Evolutionary conservation across 1,284 basidiomycete genomes (phyloP).

Genomic region (Austropuccinia psidii): DNA sequence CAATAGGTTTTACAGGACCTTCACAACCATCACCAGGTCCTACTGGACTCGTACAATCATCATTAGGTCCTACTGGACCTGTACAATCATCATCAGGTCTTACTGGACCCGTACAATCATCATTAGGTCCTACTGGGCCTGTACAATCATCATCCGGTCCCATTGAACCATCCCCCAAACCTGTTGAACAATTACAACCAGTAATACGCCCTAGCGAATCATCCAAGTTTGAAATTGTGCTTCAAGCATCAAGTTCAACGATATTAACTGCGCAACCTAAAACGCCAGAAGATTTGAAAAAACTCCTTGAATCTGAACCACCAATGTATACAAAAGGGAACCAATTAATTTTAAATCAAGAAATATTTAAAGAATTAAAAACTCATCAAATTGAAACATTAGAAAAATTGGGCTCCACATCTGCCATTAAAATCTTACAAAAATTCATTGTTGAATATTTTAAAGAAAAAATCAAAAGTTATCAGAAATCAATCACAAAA

Average conservation of each 20-base stretch:
- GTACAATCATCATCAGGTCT: no score
- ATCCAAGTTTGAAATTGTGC: background rate
- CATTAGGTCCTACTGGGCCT: no score
- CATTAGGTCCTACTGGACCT: no score
- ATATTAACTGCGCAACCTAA: background rate
- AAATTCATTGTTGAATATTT: constrained; percentile 26
- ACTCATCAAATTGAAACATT: background rate
- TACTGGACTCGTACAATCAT: no score
- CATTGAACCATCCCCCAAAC: no score
- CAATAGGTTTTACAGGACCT: no score
- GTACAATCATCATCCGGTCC: no score
- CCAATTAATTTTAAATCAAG: constrained; percentile 4
- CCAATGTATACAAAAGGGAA: constrained; percentile 9
- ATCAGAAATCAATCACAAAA: no score
- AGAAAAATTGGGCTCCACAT: constrained; percentile 8
- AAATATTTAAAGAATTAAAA: constrained; percentile 11
- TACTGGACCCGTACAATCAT: no score
- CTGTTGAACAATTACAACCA: no score
- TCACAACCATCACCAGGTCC: no score
- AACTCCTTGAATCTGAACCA: constrained; percentile 11
- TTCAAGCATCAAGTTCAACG: background rate
- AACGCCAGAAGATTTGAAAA: background rate
- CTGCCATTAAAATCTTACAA: constrained; percentile 29
- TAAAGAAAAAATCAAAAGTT: constrained; percentile 11
- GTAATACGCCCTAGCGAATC: no score